Evolutionary conservation across 2,329 filamentous ascomycete genomes (phyloP), one percentile per base, ranked within the genome.

Genomic region (Aphanocladium album): DNA sequence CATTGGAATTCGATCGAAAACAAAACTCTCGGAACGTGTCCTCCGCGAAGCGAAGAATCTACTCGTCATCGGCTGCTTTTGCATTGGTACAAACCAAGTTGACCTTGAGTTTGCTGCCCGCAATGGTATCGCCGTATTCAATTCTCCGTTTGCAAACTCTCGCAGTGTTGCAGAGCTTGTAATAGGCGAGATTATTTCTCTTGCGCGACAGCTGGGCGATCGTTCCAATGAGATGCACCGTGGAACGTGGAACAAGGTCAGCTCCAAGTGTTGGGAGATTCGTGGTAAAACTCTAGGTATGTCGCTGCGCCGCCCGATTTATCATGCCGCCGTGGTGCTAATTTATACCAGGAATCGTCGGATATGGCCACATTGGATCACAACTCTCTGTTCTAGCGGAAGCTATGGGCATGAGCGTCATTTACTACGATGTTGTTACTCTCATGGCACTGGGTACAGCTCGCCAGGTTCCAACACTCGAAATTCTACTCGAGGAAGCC

Each of bases 211-310:
- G 77, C 82, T 99, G 37, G 89, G 91, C 64, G 95, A 99, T 76
- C 90, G 95, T 67, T 96, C 91, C 64, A 91, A 85, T 69, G 95
- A 99, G 79, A 86, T 99, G 84, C 95, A 99, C 80, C 85, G 85
- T 61, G 95, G 95, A 61, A 91, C 86, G 47, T 99, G 95, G 95
- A 98, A 98, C 77, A 99, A 99, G 80, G 93, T 98, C 70, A 96
- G 92, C 79, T 83, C 85, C 70, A 93, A 90, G 72, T 99, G 95
- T 83, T 98, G 95, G 95, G 95, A 99, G 75, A 92, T 98, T 69
- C 88, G 95, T 69, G 95, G 95, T 73, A 99, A 99, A 83, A 98
- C 93, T 47, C 83, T 99, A 57, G 95, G 89, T 86, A 76, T 62
- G 78, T 71, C 25, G 7, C 8, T 19, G 8, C 19, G 21, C 21